These are phyloP conservation scores for Nicotiana noctiflora DNA, from an alignment of 257 asterid species.

Conservation along the genomic window DNA sequence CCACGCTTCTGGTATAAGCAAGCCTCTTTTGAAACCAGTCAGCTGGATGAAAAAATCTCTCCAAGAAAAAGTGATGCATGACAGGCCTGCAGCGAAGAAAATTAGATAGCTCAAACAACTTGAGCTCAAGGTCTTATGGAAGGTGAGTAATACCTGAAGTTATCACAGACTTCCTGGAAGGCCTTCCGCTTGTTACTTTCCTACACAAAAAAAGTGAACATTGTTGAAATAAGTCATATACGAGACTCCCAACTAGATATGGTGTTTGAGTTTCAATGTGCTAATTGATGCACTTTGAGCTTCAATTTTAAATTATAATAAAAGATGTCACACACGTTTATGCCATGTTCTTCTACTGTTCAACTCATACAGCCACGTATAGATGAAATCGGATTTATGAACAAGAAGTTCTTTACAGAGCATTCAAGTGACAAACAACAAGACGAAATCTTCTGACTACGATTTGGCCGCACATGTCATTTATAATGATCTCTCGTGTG, in stretches of 20 bases:
- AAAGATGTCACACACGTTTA: neutral
- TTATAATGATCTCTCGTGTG: no score
- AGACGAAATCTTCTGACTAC: no score
- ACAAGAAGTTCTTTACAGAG: no score
- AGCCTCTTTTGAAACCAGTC: slow-evolving; percentile 99
- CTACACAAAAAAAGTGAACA: slow-evolving; percentile 33
- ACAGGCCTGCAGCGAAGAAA: slow-evolving; percentile 67
- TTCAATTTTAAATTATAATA: neutral
- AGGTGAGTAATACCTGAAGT: slow-evolving; percentile 57
- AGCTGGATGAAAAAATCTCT: slow-evolving; percentile 85
- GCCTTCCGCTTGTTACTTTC: slow-evolving; percentile 80
- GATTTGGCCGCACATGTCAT: no score
- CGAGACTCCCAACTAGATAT: neutral
- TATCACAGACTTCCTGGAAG: slow-evolving; percentile 71
- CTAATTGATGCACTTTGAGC: neutral
- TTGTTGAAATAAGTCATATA: slow-evolving; percentile 2
- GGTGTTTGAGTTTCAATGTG: neutral
- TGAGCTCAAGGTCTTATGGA: slow-evolving; percentile 11
- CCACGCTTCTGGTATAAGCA: slow-evolving; percentile 94
- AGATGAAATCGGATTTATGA: no score
- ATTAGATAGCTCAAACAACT: slow-evolving; percentile 13
- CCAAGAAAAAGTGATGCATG: slow-evolving; percentile 95
- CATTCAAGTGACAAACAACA: no score
- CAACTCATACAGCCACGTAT: neutral
- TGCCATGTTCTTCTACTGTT: neutral